These are phyloP conservation scores for Colletotrichum sublineola DNA, from an alignment of 2,329 filamentous ascomycete genomes.

Conservation along the genomic window DNA sequence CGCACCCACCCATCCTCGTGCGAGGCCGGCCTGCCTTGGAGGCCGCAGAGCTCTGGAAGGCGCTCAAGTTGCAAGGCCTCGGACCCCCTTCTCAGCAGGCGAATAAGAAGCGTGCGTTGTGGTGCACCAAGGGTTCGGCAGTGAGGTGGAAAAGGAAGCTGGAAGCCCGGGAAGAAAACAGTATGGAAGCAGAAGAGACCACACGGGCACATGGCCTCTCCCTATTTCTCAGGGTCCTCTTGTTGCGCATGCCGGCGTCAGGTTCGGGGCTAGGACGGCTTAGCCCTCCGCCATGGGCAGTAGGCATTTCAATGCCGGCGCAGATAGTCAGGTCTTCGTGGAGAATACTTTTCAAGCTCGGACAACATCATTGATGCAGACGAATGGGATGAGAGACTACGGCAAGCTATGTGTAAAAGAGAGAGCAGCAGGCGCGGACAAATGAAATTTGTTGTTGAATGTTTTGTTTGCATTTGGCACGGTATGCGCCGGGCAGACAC, in stretches of 20 bases:
- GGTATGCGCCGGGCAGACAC: conserved; percentile 2
- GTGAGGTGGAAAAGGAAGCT: conserved; percentile 4
- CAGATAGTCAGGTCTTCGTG: conserved; percentile 4
- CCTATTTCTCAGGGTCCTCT: conserved; percentile 26
- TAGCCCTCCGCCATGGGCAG: neutral
- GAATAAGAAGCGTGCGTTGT: neutral
- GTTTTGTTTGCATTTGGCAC: conserved; percentile 35
- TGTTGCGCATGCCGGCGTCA: conserved; percentile 8
- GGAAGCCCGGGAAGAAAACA: conserved; percentile 5
- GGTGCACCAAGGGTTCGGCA: conserved; percentile 15
- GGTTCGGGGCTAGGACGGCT: conserved; percentile 6
- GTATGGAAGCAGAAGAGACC: conserved; percentile 8
- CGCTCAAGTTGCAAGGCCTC: conserved; percentile 20
- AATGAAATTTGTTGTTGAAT: conserved; percentile 11
- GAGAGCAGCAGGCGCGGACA: conserved; percentile 25
- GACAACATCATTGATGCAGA: conserved; percentile 22
- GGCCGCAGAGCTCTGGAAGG: conserved; percentile 28
- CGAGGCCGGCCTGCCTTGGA: conserved; percentile 13
- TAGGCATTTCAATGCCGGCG: conserved; percentile 8
- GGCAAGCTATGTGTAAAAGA: conserved; percentile 12
- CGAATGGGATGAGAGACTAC: conserved; percentile 21
- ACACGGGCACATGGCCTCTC: conserved; percentile 31
- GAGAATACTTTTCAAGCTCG: conserved; percentile 2
- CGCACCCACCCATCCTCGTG: conserved; percentile 30
- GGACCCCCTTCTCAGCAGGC: neutral